Percentiles rank a stretch among this genome's conserved stretches.
phyloP scores from a whole-genome alignment of 495 filamentous ascomycete genomes.

The Trypethelium eluteriae region DNA sequence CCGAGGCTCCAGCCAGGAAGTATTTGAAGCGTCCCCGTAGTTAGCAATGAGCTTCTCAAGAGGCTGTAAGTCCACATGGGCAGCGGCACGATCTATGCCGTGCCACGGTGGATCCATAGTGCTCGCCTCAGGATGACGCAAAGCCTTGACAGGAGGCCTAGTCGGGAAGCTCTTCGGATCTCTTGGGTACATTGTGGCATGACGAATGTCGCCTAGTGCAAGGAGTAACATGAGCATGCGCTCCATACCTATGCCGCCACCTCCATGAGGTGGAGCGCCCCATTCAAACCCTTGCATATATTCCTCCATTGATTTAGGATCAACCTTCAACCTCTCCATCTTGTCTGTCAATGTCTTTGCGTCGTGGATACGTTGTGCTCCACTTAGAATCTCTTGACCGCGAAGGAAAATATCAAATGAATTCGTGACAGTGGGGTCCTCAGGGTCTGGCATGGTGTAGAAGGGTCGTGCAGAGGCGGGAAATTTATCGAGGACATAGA shows the following conservation, averaged over 20 bases:
- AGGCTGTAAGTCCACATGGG: constrained; percentile 53
- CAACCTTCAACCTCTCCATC: constrained; percentile 67
- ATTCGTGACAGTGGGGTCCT: constrained; percentile 67
- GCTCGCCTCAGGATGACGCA: constrained; percentile 72
- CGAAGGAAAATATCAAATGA: constrained; percentile 95
- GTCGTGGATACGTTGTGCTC: constrained; percentile 87
- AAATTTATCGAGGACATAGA: constrained; percentile 94
- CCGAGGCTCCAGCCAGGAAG: constrained; percentile 75
- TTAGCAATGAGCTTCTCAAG: constrained; percentile 78
- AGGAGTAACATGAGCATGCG: constrained; percentile 78
- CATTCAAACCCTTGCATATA: constrained; percentile 84
- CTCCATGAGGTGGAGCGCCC: constrained; percentile 83
- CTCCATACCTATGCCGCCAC: constrained; percentile 84
- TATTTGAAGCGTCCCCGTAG: constrained; percentile 83
- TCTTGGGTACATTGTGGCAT: constrained; percentile 74
- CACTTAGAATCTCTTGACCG: constrained; percentile 85
- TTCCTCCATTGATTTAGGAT: constrained; percentile 71
- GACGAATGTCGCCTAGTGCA: constrained; percentile 77
- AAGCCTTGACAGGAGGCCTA: constrained; percentile 43
- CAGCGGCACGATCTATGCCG: constrained; percentile 39
- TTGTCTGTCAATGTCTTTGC: constrained; percentile 63
- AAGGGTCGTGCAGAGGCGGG: constrained; percentile 76
- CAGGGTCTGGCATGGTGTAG: constrained; percentile 84
- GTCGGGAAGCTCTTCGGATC: constrained; percentile 74
- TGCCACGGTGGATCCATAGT: constrained; percentile 59